Evolutionary conservation across 2,329 filamentous ascomycete species (phyloP).

Genomic region (Nigrograna mackinnonii): DNA sequence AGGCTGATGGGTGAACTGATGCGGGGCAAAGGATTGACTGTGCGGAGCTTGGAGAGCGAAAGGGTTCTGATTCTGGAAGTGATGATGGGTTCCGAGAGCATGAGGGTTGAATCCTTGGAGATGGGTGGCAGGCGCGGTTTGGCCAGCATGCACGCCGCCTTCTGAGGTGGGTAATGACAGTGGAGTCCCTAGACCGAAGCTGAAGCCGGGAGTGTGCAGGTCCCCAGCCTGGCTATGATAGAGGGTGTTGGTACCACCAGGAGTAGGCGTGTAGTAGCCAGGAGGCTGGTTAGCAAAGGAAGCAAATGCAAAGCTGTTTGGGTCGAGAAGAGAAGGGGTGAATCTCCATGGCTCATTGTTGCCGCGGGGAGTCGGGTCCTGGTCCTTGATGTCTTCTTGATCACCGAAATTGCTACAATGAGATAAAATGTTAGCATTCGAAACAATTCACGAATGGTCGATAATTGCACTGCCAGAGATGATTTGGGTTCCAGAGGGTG

Average conservation of each 20-base stretch:
- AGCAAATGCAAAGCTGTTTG: slow-evolving; percentile 79
- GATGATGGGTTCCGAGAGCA: slow-evolving; percentile 39
- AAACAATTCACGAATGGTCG: too few species aligned
- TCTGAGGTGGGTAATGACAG: slow-evolving; percentile 78
- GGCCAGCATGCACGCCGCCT: slow-evolving; percentile 63
- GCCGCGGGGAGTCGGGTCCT: slow-evolving; percentile 80
- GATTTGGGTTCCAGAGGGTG: slow-evolving; percentile 1
- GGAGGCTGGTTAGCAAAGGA: slow-evolving; percentile 78
- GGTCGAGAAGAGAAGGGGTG: slow-evolving; percentile 85
- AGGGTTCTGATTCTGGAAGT: slow-evolving; percentile 69
- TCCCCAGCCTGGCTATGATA: slow-evolving; percentile 86
- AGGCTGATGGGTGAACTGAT: slow-evolving; percentile 79
- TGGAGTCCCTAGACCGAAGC: slow-evolving; percentile 76
- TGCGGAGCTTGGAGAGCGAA: slow-evolving; percentile 62
- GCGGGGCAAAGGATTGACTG: slow-evolving; percentile 68
- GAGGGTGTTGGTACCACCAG: slow-evolving; percentile 76
- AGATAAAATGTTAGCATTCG: not conserved
- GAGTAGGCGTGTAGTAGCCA: slow-evolving; percentile 87
- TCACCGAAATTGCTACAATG: slow-evolving; percentile 47
- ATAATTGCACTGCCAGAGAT: slow-evolving; percentile 1
- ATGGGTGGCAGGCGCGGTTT: slow-evolving; percentile 50
- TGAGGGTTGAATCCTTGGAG: slow-evolving; percentile 67
- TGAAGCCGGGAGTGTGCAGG: slow-evolving; percentile 79
- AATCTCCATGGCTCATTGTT: slow-evolving; percentile 84
- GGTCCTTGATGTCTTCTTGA: slow-evolving; percentile 66